These are phyloP conservation scores for Galerina sulciceps DNA, from an alignment of 768 basidiomycete genomes.

Conservation along the genomic window DNA sequence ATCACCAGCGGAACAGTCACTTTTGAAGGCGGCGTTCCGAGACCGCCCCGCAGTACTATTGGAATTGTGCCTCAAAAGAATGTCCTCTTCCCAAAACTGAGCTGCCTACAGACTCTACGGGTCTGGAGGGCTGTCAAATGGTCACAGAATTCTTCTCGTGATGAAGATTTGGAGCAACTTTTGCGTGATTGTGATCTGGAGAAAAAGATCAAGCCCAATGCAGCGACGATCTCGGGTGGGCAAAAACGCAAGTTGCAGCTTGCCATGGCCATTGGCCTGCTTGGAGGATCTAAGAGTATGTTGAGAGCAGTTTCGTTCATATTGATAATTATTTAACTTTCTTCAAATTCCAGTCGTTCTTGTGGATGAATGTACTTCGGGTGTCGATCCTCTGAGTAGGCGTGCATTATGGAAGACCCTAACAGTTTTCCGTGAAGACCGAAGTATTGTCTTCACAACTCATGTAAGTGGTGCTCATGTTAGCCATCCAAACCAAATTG, in stretches of 20 bases:
- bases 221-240: constrained; percentile 72
- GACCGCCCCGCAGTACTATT: constrained; percentile 65
- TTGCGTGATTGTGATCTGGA: constrained; percentile 74
- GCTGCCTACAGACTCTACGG: constrained; percentile 72
- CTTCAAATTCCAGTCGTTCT: constrained; percentile 44
- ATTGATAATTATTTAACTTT: background rate
- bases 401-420: constrained; percentile 79
- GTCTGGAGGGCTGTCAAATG: constrained; percentile 78
- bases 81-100: constrained; percentile 76
- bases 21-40: constrained; percentile 54
- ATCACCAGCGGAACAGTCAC: constrained; percentile 61
- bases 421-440: constrained; percentile 64
- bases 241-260: constrained; percentile 84
- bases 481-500: too few species aligned
- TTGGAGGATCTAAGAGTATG: constrained; percentile 73
- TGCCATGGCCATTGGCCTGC: constrained; percentile 81
- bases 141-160: constrained; percentile 44
- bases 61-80: constrained; percentile 87
- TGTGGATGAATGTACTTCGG: constrained; percentile 78
- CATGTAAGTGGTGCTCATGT: constrained; percentile 51
- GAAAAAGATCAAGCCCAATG: constrained; percentile 69
- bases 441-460: constrained; percentile 78
- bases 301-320: background rate
- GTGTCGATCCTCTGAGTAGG: constrained; percentile 81
- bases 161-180: constrained; percentile 67